Evolutionary conservation across 768 basidiomycete species (phyloP), one percentile per base, ranked within the genome.

Genomic region (Chalciporus piperatus): DNA sequence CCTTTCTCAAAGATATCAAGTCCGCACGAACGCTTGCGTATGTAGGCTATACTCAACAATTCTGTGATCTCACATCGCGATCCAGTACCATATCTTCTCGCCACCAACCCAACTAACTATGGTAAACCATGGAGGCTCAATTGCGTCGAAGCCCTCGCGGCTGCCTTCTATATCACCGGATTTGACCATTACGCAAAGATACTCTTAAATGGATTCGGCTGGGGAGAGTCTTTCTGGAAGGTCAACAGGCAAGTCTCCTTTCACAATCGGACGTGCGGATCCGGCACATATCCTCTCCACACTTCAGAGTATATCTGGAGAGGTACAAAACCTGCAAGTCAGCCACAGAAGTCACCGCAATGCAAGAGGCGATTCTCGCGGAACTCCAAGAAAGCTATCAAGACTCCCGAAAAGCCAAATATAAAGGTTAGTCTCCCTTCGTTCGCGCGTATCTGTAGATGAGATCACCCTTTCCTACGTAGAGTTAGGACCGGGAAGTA

Each of bases 71-170:
- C 41, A 55, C 11, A 25, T 37, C 42, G 10, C 48, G 47, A 19
- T 41, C 14, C 23, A 99, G 96, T 99, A 25, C 97, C 97, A 0
- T 98, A 96, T 66, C 81, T 99, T 17, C 69, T 98, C 40, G 97
- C 97, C 0, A 89, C 93, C 1, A 99, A 99, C 67, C 94, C 96
- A 0, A 93, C 93, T 10, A 99, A 99, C 70, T 99, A 98, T 59
- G 97, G 97, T 10, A 94, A 92, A 67, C 97, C 97, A 0, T 98
- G 94, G 93, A 77, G 87, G 44, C 75, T 99, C 37, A 98, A 96
- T 61, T 98, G 96, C 57, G 95, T 91, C 25, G 94, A 96, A 69
- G 91, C 92, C 0, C 78, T 98, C 5, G 95, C 97, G 0, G 97
- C 96, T 0, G 89, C 93, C 0, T 95, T 99, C 60, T 97, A 92